A percentile compares a stretch with the other conserved stretches of the same genome.
Evolutionary conservation across 495 filamentous ascomycete genomes (phyloP).

Genomic region (Aspergillus coremiiformis): DNA sequence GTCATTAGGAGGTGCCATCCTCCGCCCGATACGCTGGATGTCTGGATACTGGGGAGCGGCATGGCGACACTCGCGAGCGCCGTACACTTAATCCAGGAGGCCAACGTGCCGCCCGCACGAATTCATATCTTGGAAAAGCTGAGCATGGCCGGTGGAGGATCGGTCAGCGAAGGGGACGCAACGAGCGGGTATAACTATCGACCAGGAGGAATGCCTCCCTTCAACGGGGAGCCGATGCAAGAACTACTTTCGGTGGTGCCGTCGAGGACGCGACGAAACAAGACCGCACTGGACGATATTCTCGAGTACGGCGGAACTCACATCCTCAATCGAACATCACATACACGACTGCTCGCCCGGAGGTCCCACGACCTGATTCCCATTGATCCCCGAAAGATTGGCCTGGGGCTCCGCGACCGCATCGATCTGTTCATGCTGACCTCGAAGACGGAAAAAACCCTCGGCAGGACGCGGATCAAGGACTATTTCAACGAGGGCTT

Average conservation of each 20-base stretch:
- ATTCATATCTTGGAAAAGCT: conserved; percentile 38
- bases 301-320: conserved; percentile 14
- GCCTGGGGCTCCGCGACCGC: conserved; percentile 21
- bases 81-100: conserved; percentile 36
- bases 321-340: conserved; percentile 1
- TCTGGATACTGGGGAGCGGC: conserved; percentile 34
- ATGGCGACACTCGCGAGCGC: conserved; percentile 37
- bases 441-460: conserved; percentile 22
- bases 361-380: conserved; percentile 4
- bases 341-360: conserved; percentile 13
- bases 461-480: conserved; percentile 29
- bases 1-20: background rate
- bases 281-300: conserved; percentile 25
- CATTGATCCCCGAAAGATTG: conserved; percentile 10
- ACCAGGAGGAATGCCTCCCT: conserved; percentile 30
- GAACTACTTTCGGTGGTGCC: conserved; percentile 31
- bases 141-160: conserved; percentile 23
- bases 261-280: conserved; percentile 15
- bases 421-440: conserved; percentile 26
- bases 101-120: conserved; percentile 30
- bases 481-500: conserved; percentile 31
- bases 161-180: conserved; percentile 29
- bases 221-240: conserved; percentile 31
- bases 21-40: conserved; percentile 13
- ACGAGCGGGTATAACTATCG: conserved; percentile 33